Conservation (phyloP, 495 filamentous ascomycete species). For the Podospora comata region DNA sequence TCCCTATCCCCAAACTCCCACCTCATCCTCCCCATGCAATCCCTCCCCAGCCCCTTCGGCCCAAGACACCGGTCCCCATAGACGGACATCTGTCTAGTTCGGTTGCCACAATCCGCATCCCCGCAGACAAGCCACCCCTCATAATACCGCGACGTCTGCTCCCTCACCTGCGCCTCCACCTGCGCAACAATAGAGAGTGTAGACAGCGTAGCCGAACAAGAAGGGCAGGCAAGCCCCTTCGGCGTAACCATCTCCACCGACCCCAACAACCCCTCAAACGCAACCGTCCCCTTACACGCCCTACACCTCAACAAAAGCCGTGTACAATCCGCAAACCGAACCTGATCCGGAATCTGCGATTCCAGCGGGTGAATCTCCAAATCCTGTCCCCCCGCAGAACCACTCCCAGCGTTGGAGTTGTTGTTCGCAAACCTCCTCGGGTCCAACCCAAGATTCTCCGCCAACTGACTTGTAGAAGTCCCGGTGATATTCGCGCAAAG, state of each 20-base stretch:
- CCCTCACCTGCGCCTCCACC: slow-evolving; percentile 77
- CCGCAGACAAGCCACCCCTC: slow-evolving; percentile 88
- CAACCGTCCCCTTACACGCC: slow-evolving; percentile 64
- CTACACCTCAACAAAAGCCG: slow-evolving; percentile 77
- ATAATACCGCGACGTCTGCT: slow-evolving; percentile 78
- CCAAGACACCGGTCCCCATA: slow-evolving; percentile 89
- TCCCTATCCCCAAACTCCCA: slow-evolving; percentile 86
- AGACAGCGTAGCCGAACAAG: slow-evolving; percentile 56
- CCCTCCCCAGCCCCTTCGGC: slow-evolving; percentile 72
- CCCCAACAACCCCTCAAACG: slow-evolving; percentile 68
- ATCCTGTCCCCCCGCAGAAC: slow-evolving; percentile 45
- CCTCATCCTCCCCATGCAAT: slow-evolving; percentile 82
- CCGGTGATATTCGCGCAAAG: slow-evolving; percentile 93
- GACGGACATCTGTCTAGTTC: slow-evolving; percentile 87
- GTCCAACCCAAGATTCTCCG: slow-evolving; percentile 91
- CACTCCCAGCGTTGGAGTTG: slow-evolving; percentile 25
- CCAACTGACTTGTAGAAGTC: slow-evolving; percentile 81
- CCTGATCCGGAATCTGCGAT: slow-evolving; percentile 83
- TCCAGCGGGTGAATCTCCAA: slow-evolving; percentile 81
- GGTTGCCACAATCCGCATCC: slow-evolving; percentile 78
- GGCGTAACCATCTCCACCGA: slow-evolving; percentile 60
- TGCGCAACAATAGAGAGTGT: slow-evolving; percentile 78
- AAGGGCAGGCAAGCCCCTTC: slow-evolving; percentile 70
- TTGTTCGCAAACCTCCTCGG: slow-evolving; percentile 68
- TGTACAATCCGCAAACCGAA: slow-evolving; percentile 77